Evolutionary conservation across 2,329 filamentous ascomycete genomes (phyloP).

Genomic region (Westerdykella aurantiaca): DNA sequence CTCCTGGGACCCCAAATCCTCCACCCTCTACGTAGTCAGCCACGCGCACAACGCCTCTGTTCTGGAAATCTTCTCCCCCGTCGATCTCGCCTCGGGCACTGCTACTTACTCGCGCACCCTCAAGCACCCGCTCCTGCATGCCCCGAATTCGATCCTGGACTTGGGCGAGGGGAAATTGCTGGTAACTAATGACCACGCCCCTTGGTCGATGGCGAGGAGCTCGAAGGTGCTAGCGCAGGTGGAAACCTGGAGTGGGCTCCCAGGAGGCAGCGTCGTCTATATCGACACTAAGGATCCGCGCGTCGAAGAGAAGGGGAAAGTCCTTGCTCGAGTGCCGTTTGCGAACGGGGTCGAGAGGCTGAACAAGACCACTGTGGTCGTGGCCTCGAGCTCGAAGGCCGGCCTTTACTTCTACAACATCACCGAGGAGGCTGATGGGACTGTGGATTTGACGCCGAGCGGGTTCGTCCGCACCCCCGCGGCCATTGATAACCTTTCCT

Average conservation of each 20-base stretch:
- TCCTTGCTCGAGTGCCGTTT: conserved; percentile 34
- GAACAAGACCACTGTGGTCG: conserved; percentile 35
- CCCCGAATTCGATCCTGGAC: conserved; percentile 38
- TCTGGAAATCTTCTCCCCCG: conserved; percentile 32
- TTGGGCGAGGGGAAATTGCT: conserved; percentile 30
- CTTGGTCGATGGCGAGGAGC: conserved; percentile 22
- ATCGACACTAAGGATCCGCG: conserved; percentile 18
- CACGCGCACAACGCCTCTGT: conserved; percentile 32
- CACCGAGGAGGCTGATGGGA: conserved; percentile 2
- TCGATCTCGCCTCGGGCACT: conserved; percentile 17
- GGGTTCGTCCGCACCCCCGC: conserved; percentile 23
- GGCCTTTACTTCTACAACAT: conserved; percentile 34
- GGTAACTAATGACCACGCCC: conserved; percentile 40
- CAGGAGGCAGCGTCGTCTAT: conserved; percentile 36
- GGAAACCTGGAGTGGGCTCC: conserved; percentile 37
- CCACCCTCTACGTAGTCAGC: conserved; percentile 38
- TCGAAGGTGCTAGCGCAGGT: conserved; percentile 26
- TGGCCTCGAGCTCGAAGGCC: conserved; percentile 33
- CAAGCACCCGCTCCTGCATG: conserved; percentile 26
- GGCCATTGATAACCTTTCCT: conserved; percentile 38
- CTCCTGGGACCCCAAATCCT: conserved; percentile 29
- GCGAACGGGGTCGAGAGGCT: conserved; percentile 40
- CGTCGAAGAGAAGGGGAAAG: conserved; percentile 5
- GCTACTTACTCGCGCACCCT: conserved; percentile 29
- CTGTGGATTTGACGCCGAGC: conserved; percentile 6